These are phyloP conservation scores for Aspergillus egyptiacus DNA, from an alignment of 495 filamentous ascomycete species.

Conservation along the genomic window DNA sequence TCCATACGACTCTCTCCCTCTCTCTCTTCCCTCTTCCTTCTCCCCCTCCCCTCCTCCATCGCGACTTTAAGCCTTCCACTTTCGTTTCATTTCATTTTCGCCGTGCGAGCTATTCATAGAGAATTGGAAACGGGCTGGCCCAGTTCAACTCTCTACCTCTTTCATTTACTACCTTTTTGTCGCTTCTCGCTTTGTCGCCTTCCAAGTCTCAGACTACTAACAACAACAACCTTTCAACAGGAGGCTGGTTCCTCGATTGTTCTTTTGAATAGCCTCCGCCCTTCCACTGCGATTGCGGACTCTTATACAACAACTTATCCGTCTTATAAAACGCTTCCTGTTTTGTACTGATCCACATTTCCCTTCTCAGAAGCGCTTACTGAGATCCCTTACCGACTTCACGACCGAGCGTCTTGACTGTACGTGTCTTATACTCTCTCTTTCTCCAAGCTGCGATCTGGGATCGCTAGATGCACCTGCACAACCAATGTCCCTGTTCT, in stretches of 20 bases:
- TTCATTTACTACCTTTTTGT: constrained; percentile 22
- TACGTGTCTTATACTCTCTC: constrained; percentile 10
- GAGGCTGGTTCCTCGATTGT: constrained; percentile 39
- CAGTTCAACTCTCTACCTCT: constrained; percentile 35
- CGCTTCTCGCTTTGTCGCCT: constrained; percentile 25
- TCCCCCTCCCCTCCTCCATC: constrained; percentile 10
- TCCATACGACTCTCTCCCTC: not conserved
- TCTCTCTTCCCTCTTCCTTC: constrained; percentile 8
- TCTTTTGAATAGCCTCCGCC: constrained; percentile 19
- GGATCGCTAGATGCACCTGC: not conserved
- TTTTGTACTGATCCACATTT: constrained; percentile 12
- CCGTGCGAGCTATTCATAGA: constrained; percentile 37
- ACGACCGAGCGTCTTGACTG: constrained; percentile 14
- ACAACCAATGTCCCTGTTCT: not conserved
- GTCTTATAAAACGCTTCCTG: constrained; percentile 7
- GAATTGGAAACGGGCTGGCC: constrained; percentile 39
- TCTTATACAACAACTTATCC: constrained; percentile 4
- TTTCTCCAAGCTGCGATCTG: not conserved
- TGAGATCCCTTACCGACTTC: not conserved
- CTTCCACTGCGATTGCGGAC: constrained; percentile 20
- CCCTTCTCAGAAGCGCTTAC: not conserved
- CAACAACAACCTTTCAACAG: constrained; percentile 13
- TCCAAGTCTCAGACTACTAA: constrained; percentile 20
- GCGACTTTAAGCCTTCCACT: constrained; percentile 19
- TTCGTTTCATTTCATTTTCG: constrained; percentile 36